A percentile compares a stretch with the other conserved stretches of the same genome.
Conservation (phyloP, 306 rosid genomes). For the Trifolium dubium region DNA sequence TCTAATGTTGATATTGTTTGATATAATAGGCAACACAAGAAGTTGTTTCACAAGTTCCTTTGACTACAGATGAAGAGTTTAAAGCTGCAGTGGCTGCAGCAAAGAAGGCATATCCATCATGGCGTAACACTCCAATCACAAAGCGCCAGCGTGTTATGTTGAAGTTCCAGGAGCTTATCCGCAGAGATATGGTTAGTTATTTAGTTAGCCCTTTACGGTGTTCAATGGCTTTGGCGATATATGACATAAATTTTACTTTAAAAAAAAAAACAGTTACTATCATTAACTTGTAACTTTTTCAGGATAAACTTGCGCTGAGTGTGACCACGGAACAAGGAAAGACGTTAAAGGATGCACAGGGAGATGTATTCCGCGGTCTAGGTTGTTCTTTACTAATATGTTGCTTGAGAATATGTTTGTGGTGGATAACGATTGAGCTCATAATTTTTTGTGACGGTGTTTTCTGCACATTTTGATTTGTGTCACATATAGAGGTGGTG, state of each 20-base stretch:
- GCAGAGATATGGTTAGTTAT: slow-evolving; percentile 83
- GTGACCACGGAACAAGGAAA: slow-evolving; percentile 94
- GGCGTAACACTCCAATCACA: slow-evolving; percentile 90
- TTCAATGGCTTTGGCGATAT: background rate
- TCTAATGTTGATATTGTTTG: slow-evolving; percentile 14
- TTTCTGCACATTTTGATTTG: slow-evolving; percentile 35
- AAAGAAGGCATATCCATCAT: slow-evolving; percentile 75
- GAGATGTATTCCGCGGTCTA: slow-evolving; percentile 97
- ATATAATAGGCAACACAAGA: slow-evolving; percentile 91
- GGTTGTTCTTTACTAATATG: slow-evolving; percentile 58
- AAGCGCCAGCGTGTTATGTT: slow-evolving; percentile 90
- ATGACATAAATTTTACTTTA: background rate
- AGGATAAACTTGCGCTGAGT: slow-evolving; percentile 85
- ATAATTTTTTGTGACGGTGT: slow-evolving; percentile 10
- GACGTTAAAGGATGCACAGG: slow-evolving; percentile 97
- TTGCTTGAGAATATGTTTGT: slow-evolving; percentile 31
- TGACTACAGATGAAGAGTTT: slow-evolving; percentile 90
- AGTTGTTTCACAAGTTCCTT: slow-evolving; percentile 88
- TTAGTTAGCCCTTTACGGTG: no score
- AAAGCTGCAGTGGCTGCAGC: slow-evolving; percentile 92
- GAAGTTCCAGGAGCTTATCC: slow-evolving; percentile 86
- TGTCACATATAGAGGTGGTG: slow-evolving; percentile 84
- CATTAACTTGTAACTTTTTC: slow-evolving; percentile 25
- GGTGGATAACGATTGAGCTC: slow-evolving; percentile 19
- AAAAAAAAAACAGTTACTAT: slow-evolving; percentile 30